phyloP scores from a whole-genome alignment of 495 filamentous ascomycete species.

The Penicillium turbatum region DNA sequence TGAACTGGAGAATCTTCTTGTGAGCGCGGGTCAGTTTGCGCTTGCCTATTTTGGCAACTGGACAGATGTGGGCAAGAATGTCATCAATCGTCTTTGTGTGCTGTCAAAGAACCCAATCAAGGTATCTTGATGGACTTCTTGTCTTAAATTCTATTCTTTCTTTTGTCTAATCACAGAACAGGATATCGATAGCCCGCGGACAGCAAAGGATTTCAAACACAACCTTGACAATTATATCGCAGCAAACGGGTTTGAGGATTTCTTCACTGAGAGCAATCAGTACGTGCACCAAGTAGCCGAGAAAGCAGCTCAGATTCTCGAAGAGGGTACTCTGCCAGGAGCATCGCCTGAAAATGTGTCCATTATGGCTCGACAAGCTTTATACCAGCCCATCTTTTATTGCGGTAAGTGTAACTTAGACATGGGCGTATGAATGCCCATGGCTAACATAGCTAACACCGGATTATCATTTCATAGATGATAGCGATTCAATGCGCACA shows the following conservation, averaged over 20 bases:
- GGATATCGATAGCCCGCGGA: background rate
- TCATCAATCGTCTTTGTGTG: background rate
- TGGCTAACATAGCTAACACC: background rate
- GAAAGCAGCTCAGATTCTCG: background rate
- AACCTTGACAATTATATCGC: background rate
- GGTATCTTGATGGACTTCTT: background rate
- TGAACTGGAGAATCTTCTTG: slow-evolving; percentile 1
- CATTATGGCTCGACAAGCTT: background rate
- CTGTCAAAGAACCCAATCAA: background rate
- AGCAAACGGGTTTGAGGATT: background rate
- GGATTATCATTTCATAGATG: background rate
- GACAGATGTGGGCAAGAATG: background rate
- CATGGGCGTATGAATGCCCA: background rate
- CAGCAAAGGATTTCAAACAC: background rate
- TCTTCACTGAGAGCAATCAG: background rate
- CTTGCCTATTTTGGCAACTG: background rate
- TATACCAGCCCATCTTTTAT: slow-evolving; percentile 1
- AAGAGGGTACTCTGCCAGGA: background rate
- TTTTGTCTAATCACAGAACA: background rate
- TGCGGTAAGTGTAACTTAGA: background rate
- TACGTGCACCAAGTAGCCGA: background rate
- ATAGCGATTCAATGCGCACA: background rate
- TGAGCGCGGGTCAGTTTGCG: background rate
- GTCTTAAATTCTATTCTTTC: too few relatives aligned
- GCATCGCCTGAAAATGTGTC: background rate